Evolutionary conservation across 2,329 filamentous ascomycete species (phyloP), one percentile per base, ranked within the genome.

Genomic region (Sporothrix globosa): DNA sequence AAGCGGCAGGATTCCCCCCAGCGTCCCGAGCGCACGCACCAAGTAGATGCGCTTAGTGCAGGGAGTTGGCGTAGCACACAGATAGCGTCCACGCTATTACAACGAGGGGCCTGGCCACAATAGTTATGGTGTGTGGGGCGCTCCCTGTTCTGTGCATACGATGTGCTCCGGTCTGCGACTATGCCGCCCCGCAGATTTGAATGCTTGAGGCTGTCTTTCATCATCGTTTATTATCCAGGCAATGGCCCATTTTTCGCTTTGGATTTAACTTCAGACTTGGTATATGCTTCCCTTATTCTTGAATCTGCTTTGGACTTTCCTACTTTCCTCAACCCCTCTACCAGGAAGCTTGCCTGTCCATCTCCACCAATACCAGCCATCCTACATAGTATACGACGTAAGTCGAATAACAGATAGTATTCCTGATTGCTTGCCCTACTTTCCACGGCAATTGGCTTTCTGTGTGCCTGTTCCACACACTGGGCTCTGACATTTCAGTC

Each of bases 21-120:
- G 63, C 44, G 68, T 70, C 63, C 65, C 65, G 68, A 68, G 66
- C 58, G 65, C 52, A 69, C 58, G 58, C 65, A 68, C 58, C 63
- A 66, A 10, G 58, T 30, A 61, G 30, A 46, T n/a, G 46, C 71
- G 68, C 65, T 34, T 71, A 71, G 53, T 66, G 65, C 69, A 70
- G 69, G 69, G 56, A 53, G 48, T 46, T 21, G 34, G 21, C n/a
- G 39, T 58, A 14, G 53, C 34, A 34, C 27, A 30, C 63, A 67
- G 65, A 48, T 63, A 48, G 56, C 58, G 65, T 54, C 34, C 21
- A 46, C 65, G 65, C 56, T 68, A 65, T 27, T 9, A 27, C 58
- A 24, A 7, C 5, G 21, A 34, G 21, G 58, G 39, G 34, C 58
- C 34, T 34, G 34, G 34, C 34, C 56, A 61, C n/a, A 34, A 48